Evolutionary conservation across 495 filamentous ascomycete species (phyloP).

Genomic region (Aspergillus nanangensis): DNA sequence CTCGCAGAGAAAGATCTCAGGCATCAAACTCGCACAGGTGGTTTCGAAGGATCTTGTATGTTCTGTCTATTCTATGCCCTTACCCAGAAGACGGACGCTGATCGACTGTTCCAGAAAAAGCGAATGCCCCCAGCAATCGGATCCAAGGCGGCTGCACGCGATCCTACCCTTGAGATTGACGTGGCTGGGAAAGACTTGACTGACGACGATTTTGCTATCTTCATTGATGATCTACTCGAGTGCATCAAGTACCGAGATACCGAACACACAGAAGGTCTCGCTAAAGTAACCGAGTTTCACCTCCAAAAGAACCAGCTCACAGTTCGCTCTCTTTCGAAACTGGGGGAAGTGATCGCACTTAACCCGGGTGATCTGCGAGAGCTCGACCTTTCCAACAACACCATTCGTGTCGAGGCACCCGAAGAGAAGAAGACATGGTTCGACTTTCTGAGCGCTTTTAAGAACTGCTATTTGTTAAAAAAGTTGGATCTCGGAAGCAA

Average conservation of each 20-base stretch:
- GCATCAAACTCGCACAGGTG: constrained; percentile 38
- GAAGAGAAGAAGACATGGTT: constrained; percentile 39
- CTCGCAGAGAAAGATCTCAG: constrained; percentile 37
- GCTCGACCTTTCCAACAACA: constrained; percentile 44
- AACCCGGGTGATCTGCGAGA: constrained; percentile 39
- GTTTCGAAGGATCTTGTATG: constrained; percentile 41
- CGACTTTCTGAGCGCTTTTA: constrained; percentile 38
- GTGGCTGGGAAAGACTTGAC: constrained; percentile 37
- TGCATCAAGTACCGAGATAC: constrained; percentile 27
- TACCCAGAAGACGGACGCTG: constrained; percentile 7
- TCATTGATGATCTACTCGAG: constrained; percentile 34
- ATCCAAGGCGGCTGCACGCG: constrained; percentile 29
- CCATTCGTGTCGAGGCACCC: constrained; percentile 27
- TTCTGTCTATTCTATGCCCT: too few relatives aligned
- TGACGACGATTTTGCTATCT: constrained; percentile 37
- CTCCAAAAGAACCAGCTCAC: constrained; percentile 39
- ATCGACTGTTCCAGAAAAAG: constrained; percentile 25
- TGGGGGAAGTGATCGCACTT: constrained; percentile 34
- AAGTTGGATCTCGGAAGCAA: constrained; percentile 44
- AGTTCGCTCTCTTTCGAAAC: constrained; percentile 25
- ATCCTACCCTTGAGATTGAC: constrained; percentile 44
- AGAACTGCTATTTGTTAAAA: constrained; percentile 36
- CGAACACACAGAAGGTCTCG: constrained; percentile 23
- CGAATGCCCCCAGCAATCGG: constrained; percentile 29
- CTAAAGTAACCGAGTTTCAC: constrained; percentile 42